A percentile compares a stretch with the other conserved stretches of the same genome.
These are phyloP conservation scores for Aspergillus pseudoterreus DNA, from an alignment of 2,329 filamentous ascomycete genomes.

Conservation along the genomic window DNA sequence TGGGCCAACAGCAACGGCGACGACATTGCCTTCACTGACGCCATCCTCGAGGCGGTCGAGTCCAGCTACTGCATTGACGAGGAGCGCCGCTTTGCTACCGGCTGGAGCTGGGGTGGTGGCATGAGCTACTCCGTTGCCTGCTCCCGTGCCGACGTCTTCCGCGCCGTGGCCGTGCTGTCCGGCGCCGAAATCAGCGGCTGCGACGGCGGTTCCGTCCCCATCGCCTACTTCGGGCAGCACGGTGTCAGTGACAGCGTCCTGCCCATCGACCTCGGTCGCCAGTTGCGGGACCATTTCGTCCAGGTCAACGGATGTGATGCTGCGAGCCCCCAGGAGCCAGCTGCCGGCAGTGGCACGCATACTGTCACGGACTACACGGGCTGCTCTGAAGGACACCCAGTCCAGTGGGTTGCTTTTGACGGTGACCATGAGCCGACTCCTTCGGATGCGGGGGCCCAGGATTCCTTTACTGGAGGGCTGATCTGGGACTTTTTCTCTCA, in stretches of 20 bases:
- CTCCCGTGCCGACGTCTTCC: slow-evolving; percentile 36
- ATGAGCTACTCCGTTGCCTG: slow-evolving; percentile 45
- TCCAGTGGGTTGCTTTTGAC: slow-evolving; percentile 1
- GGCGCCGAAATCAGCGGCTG: slow-evolving; percentile 35
- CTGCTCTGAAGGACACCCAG: neutral
- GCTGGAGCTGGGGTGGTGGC: slow-evolving; percentile 45
- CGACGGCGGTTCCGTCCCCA: slow-evolving; percentile 35
- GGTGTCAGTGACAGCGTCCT: neutral
- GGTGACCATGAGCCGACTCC: neutral
- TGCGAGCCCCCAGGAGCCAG: neutral
- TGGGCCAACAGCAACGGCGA: slow-evolving; percentile 44
- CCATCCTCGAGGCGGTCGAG: slow-evolving; percentile 37
- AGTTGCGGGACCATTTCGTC: neutral
- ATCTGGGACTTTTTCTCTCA: neutral
- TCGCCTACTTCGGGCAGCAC: slow-evolving; percentile 32
- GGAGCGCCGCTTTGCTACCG: slow-evolving; percentile 41
- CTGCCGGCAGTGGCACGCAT: neutral
- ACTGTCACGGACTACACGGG: neutral
- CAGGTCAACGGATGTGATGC: neutral
- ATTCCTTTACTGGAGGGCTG: neutral
- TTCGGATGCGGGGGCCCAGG: neutral
- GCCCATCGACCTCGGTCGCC: neutral
- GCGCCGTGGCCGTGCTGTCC: slow-evolving; percentile 37
- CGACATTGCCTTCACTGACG: slow-evolving; percentile 41
- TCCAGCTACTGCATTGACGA: slow-evolving; percentile 43